Conservation (phyloP, 345 rosid genomes). For the Melastoma malabathricum region DNA sequence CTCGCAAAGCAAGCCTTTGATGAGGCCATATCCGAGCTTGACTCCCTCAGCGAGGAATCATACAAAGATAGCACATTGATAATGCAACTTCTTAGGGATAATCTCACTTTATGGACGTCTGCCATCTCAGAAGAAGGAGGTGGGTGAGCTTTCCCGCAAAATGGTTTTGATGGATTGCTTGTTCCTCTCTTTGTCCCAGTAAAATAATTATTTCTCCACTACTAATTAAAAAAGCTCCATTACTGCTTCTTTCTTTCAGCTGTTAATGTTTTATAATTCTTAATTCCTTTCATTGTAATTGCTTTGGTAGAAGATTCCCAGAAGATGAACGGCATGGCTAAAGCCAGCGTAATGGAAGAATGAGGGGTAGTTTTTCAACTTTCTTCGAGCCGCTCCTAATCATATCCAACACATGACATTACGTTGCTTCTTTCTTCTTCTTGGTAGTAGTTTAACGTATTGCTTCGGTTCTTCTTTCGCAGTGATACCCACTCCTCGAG, state of each 20-base stretch:
- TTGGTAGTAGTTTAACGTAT: too few relatives aligned
- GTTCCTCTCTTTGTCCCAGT: too few relatives aligned
- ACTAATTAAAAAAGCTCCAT: too few relatives aligned
- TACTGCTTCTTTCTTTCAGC: not conserved
- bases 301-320: constrained; percentile 16
- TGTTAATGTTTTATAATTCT: not conserved
- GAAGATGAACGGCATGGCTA: constrained; percentile 16
- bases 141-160: constrained; percentile 3
- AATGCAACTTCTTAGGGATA: constrained; percentile 35
- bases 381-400: too few relatives aligned
- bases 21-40: constrained; percentile 27
- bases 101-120: constrained; percentile 28
- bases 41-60: constrained; percentile 25
- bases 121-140: constrained; percentile 28
- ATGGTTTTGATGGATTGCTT: not conserved
- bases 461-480: too few relatives aligned
- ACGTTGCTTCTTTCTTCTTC: not conserved
- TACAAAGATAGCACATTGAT: constrained; percentile 32
- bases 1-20: constrained; percentile 29
- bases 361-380: constrained; percentile 9
- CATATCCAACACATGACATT: not conserved
- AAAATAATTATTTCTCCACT: too few relatives aligned
- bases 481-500: too few relatives aligned
- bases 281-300: constrained; percentile 1
- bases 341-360: constrained; percentile 13